Evolutionary conservation across 106 monocot species (phyloP), one percentile per base, ranked within the genome.

Genomic region (Platanthera guangdongensis): DNA sequence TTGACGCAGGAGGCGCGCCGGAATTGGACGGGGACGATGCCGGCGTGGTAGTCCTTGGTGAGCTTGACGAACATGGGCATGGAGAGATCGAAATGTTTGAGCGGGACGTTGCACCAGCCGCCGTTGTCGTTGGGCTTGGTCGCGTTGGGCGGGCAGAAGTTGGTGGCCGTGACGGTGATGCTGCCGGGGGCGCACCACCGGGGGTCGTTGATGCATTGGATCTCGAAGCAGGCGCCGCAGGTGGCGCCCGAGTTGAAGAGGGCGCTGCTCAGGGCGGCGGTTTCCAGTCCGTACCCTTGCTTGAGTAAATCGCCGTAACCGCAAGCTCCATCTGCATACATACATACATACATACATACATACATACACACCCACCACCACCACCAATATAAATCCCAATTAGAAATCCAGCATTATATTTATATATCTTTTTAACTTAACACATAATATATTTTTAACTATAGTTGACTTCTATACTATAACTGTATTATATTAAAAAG

Each of bases 81-180:
- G 48, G 81, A 74, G 77, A 89, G 86, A 39, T 89, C 89, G 55
- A 89, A 83, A 75, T 89, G 88, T 45, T 76, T 73, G 0, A 46
- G 72, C 0, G 88, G 88, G 0, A 83, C 85, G 74, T 89, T 86
- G 82, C 89, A 84, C 89, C 84, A 89, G 0, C 85, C 83, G 25
- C 88, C 88, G 47, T 68, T 45, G 78, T 83, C 63, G 32, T 22
- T 80, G 28, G 87, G 79, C 22, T 82, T 77, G 0, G 80, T 3
- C 10, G 7, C 3, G 54, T 82, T 75, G 0, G 87, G 87, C 0
- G 90, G 90, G 80, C 85, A 88, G 52, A 86, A 82, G 90, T 85
- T 84, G 73, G 85, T 87, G 21, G 81, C 88, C 0, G 87, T 90
- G 18, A 90, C 22, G 39, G 71, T 81, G 60, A 87, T 80, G 60